Percentiles rank a stretch among this genome's conserved stretches.
Evolutionary conservation across 345 rosid species (phyloP).

Genomic region (Chamaenerion angustifolium): DNA sequence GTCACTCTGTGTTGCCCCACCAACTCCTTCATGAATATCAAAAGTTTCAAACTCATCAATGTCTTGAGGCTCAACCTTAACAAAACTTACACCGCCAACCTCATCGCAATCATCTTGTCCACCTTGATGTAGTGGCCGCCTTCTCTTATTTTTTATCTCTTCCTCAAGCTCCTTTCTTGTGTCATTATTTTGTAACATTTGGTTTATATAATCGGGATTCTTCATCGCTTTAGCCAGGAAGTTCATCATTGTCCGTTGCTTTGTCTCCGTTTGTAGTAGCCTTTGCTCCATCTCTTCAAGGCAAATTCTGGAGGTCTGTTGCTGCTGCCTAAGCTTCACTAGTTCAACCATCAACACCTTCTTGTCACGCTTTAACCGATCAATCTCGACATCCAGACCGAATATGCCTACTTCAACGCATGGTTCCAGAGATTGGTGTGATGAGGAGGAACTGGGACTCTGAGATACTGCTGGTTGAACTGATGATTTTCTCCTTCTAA

Average conservation of each 20-base stretch:
- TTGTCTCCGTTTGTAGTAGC: slow-evolving; percentile 42
- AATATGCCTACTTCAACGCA: slow-evolving; percentile 44
- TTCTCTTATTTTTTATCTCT: slow-evolving; percentile 30
- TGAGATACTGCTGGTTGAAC: slow-evolving; percentile 17
- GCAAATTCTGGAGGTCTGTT: slow-evolving; percentile 40
- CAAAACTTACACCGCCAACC: slow-evolving; percentile 11
- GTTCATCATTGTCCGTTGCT: slow-evolving; percentile 80
- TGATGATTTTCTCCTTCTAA: slow-evolving; percentile 46
- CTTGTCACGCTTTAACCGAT: slow-evolving; percentile 49
- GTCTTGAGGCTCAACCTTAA: slow-evolving; percentile 35
- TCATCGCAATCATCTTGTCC: slow-evolving; percentile 8
- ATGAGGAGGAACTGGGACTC: slow-evolving; percentile 12
- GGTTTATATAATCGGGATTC: slow-evolving; percentile 52
- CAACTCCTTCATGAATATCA: slow-evolving; percentile 59
- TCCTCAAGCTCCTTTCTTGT: slow-evolving; percentile 43
- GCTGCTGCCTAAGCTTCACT: slow-evolving; percentile 57
- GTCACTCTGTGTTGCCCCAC: slow-evolving; percentile 16
- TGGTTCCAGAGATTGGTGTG: slow-evolving; percentile 26
- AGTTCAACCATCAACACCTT: slow-evolving; percentile 46
- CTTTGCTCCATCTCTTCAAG: slow-evolving; percentile 57
- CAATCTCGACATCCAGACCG: slow-evolving; percentile 29
- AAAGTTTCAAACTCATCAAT: slow-evolving; percentile 22
- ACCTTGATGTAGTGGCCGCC: slow-evolving; percentile 28
- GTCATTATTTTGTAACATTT: slow-evolving; percentile 33
- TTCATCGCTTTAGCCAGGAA: slow-evolving; percentile 59